Evolutionary conservation across 2,329 filamentous ascomycete species (phyloP).

Genomic region (Aspergillus chevalieri): DNA sequence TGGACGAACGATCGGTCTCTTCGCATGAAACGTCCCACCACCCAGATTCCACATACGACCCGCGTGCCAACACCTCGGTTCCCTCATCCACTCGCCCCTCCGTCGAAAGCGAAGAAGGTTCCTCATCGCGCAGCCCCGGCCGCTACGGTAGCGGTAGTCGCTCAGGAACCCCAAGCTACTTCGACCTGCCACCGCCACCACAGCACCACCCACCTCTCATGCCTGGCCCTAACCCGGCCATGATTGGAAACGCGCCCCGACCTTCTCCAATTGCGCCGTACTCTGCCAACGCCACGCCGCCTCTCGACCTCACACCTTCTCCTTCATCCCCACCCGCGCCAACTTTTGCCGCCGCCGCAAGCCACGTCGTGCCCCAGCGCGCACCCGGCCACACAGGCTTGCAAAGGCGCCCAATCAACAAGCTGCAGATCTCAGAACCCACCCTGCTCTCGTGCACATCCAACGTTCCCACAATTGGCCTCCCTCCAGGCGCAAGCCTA

Average conservation of each 20-base stretch:
- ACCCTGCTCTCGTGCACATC: conserved; percentile 48
- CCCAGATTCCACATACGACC: conserved; percentile 19
- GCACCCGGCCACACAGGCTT: conserved; percentile 23
- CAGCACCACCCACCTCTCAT: conserved; percentile 23
- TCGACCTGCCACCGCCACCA: conserved; percentile 28
- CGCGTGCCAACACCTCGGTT: conserved; percentile 20
- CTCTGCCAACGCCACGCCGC: conserved; percentile 50
- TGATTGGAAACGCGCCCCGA: conserved; percentile 35
- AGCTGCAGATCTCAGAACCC: conserved; percentile 58
- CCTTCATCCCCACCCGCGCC: conserved; percentile 33
- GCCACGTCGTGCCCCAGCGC: conserved; percentile 22
- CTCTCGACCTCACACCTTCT: conserved; percentile 40
- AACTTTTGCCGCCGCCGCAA: conserved; percentile 16
- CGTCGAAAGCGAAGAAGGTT: conserved; percentile 24
- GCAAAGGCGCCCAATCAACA: conserved; percentile 55
- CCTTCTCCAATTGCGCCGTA: conserved; percentile 44
- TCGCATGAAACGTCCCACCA: conserved; percentile 20
- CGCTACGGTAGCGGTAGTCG: conserved; percentile 36
- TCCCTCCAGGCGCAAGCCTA: conserved; percentile 51
- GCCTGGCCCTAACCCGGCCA: neutral
- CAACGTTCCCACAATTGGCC: conserved; percentile 52
- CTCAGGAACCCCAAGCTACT: conserved; percentile 28
- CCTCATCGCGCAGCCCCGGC: conserved; percentile 34
- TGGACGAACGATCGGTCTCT: conserved; percentile 40
- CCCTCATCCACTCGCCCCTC: conserved; percentile 30